Conservation (phyloP, 495 filamentous ascomycete genomes). For the Choiromyces venosus region DNA sequence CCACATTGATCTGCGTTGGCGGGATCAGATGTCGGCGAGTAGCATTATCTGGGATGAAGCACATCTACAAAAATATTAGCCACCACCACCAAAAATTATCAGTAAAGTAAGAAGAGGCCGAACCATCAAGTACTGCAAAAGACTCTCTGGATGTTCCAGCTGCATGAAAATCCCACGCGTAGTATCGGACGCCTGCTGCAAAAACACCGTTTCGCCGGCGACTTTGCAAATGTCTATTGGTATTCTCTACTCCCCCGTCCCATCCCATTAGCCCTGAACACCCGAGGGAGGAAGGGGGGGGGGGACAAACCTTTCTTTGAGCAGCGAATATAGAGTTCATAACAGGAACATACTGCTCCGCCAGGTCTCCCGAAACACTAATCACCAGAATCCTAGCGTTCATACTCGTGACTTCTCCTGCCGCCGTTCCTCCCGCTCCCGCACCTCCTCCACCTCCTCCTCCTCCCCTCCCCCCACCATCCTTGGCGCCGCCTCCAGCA, state of each 20-base stretch:
- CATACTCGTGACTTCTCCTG: constrained; percentile 46
- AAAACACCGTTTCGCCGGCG: constrained; percentile 78
- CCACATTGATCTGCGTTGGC: constrained; percentile 78
- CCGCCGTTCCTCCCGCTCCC: constrained; percentile 19
- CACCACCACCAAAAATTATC: neutral
- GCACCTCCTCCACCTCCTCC: neutral
- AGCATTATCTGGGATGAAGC: constrained; percentile 72
- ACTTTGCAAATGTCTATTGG: constrained; percentile 87
- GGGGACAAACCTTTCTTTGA: constrained; percentile 51
- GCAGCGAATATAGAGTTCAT: constrained; percentile 98
- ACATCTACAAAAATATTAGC: constrained; percentile 51
- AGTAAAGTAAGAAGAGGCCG: neutral
- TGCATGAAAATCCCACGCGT: constrained; percentile 83
- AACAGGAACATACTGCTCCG: constrained; percentile 89
- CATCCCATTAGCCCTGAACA: neutral
- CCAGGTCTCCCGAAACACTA: constrained; percentile 73
- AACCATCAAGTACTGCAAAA: constrained; percentile 83
- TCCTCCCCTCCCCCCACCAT: constrained; percentile 35
- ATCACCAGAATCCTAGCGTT: constrained; percentile 80
- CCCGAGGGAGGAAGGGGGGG: neutral
- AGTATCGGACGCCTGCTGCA: constrained; percentile 89
- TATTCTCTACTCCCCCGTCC: constrained; percentile 52
- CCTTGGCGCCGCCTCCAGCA: constrained; percentile 5
- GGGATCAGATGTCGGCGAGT: constrained; percentile 61
- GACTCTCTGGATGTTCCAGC: constrained; percentile 57